Evolutionary conservation across 2,329 filamentous ascomycete genomes (phyloP), one percentile per base, ranked within the genome.

Genomic region (Leptodontidium sp.): DNA sequence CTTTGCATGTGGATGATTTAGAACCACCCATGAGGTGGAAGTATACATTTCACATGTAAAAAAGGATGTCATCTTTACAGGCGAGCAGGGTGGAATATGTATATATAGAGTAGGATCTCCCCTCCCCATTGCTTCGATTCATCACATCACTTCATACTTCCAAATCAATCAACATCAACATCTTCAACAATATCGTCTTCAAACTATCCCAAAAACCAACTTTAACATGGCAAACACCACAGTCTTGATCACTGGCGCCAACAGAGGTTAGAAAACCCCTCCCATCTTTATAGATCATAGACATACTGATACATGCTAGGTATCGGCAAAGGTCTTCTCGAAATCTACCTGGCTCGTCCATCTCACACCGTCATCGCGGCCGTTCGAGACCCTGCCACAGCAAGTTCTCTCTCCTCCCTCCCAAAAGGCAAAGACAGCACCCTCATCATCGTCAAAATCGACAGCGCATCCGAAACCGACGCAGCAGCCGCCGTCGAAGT

Each of bases 371-470:
- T 71, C 45, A 66, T 71, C 21, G 67, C 67, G 4, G 59, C 57
- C 29, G 67, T 71, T 45, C 64, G 67, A 45, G 35, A 67, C 32
- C 53, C 64, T 1, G 1, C 26, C 8, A 49, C 26, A 1, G 52
- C 64, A 21, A 43, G 2, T 6, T 40, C 53, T n/a, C 38, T 65
- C 26, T 11, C 17, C 24, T 17, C 40, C 24, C 64, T 65, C n/a
- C 40, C 43, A 11, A 40, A 49, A 26, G 64, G 64, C 29, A 14
- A 45, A 32, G n/a, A 29, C 43, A 65, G 64, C 43, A 47, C 40
- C 40, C 64, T 59, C 35, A 76, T 84, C 43, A 69, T 84, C 14
- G 75, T 84, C n/a, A 81, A 83, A 68, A 75, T 84, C 69, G 83
- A 86, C 45, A 76, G 78, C 1, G 71, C 70, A 0, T 75, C 76